Evolutionary conservation across 495 filamentous ascomycete genomes (phyloP), one percentile per base, ranked within the genome.

Genomic region (Penicillium ochrochloron): DNA sequence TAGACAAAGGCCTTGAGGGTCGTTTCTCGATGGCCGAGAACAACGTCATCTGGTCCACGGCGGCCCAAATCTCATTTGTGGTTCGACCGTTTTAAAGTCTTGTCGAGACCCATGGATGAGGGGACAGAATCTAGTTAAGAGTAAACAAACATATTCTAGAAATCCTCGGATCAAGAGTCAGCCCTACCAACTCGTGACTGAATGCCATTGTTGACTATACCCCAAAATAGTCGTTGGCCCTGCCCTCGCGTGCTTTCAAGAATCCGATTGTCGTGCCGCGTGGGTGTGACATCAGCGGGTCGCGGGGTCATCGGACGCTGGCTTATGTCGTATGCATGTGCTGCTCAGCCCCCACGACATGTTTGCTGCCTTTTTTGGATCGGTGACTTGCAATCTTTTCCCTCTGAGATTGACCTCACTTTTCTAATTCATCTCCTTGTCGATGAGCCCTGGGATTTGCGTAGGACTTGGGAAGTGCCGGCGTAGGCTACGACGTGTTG

Each of bases 271-370:
- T 46, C 19, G 31, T 62, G 29, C 48, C 50, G 57, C 62, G 19
- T 55, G 64, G 46, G 53, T 62, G 63, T 70, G 68, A 70, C 68
- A 70, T 70, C 68, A 70, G 68, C 52, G 61, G 53, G 57, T 29
- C 56, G 67, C 60, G 65, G 64, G 68, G 59, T 62, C 64, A 62
- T 65, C 65, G 62, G 66, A 57, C 65, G 34, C 12, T 56, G 19
- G 29, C 53, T 21, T 37, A 39, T 56, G 50, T 50, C 58, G 35
- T 52, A 62, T 64, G 59, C 33, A 21, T 35, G 23, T 39, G 57
- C 52, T 52, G 57, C 57, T 59, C 57, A 60, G 62, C 57, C 62
- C 59, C 62, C 62, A 48, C 35, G 48, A 21, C 44, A 19, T 34
- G 25, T 64, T 44, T 27, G 25, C 35, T 29, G 48, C 21, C 31